Conservation (phyloP, 108 stramenopile genomes). For the Stephanodiscus triporus region DNA sequence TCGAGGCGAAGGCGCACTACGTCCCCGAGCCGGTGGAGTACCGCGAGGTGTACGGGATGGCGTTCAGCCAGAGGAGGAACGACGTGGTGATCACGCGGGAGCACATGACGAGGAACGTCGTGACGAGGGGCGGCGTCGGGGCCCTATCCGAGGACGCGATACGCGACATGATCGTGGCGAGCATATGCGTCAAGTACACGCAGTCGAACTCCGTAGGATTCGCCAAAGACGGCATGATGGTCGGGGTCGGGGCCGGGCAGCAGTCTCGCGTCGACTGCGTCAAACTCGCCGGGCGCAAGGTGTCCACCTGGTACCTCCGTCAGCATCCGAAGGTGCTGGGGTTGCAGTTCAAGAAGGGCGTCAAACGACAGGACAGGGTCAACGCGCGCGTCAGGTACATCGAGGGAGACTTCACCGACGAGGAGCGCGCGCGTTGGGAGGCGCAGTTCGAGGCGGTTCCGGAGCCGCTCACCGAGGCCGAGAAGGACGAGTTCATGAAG, state of each 20-base stretch:
- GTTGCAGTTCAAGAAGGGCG: constrained; percentile 91
- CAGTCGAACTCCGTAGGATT: constrained; percentile 98
- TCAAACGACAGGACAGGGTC: constrained; percentile 97
- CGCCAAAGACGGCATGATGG: constrained; percentile 98
- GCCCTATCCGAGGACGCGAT: constrained; percentile 84
- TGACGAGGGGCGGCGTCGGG: constrained; percentile 62
- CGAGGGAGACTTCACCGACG: constrained; percentile 95
- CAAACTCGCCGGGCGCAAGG: constrained; percentile 98
- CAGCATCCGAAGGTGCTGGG: constrained; percentile 98
- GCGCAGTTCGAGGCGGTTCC: constrained; percentile 85
- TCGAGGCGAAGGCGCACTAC: constrained; percentile 88
- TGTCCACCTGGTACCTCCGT: constrained; percentile 93
- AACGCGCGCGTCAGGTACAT: constrained; percentile 99
- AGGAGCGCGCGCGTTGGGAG: constrained; percentile 91
- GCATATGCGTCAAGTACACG: constrained; percentile 98
- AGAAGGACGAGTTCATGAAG: constrained; percentile 91
- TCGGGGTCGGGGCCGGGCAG: constrained; percentile 99
- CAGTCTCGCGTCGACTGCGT: constrained; percentile 99
- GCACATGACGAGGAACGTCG: constrained; percentile 72
- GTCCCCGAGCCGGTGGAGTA: constrained; percentile 90
- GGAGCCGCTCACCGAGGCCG: constrained; percentile 87
- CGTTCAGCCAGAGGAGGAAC: constrained; percentile 96
- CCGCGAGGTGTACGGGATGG: constrained; percentile 98
- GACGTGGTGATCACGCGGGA: constrained; percentile 78
- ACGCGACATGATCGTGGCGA: constrained; percentile 96